Base-by-base conservation (phyloP, 768 basidiomycete species). In the Sistotremastrum niveocremeum region DNA sequence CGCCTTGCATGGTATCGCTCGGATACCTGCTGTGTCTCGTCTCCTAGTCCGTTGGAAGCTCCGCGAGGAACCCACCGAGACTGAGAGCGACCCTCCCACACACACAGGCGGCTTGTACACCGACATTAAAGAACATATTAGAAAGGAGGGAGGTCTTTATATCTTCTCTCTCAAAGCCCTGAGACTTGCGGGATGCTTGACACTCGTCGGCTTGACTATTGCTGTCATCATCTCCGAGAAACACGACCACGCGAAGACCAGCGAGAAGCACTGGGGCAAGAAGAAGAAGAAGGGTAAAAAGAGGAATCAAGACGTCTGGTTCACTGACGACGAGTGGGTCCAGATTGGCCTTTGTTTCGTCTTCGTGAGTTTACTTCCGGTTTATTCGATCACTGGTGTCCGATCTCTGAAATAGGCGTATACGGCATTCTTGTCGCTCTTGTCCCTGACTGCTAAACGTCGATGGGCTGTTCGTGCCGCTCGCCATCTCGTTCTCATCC, bases 181-280 rank as follows among this genome's bases (percentile, higher is more conserved):
- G 2, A 66, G 79, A 28, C 59, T 76, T 4, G 45, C 72, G 3
- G 66, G 66, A 31, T 67, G 69, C 42, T 57, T 70, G 30, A 58
- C 62, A 3, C 64, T 81, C n/a, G 61, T 81, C 28, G 69, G 60
- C 4, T 55, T 81, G 10, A 73, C 72, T 6, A 59, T 73, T 42
- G 66, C 68, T 2, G 64, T 69, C 28, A 54, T 72, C 36, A 50
- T 67, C 28, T 44, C 62, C 11, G 59, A 65, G 35, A 57, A 66
- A 41, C 57, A 61, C 5, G 36, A 56, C 12, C 46, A 35, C 28
- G 49, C 35, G 38, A 53, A 37, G 44, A 45, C 29, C 40, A 44
- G 34, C 52, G 44, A 55, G 34, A 65, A 63, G 47, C 53, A 56
- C 28, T 50, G 56, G 46, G 57, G 60, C 8, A 50, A 53, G 10